Base-by-base conservation (phyloP, 164 flowering plant species). In the Protea cynaroides region DNA sequence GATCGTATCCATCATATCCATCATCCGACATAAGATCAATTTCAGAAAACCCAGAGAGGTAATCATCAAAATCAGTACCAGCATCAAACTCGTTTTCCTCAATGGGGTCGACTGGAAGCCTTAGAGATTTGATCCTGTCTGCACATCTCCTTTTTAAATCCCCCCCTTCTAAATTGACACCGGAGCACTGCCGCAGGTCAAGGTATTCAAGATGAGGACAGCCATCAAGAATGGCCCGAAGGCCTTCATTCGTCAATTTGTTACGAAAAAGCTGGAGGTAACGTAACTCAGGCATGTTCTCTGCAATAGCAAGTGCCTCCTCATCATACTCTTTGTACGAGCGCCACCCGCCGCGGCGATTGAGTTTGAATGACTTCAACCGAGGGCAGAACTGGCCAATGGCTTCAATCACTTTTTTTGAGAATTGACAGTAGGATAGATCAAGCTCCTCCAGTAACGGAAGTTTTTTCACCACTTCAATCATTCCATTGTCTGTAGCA, bases 371-470 rank as follows among this genome's bases (percentile, higher is more conserved):
- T 2, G 75, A 29, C 29, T 59, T 69, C 64, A 78, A 43, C 25
- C n/a, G 46, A 40, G 74, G 77, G 65, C 82, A 78, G 36, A 17
- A 29, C 10, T 3, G 63, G 24, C 83, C 83, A 49, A 78, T 52
- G 34, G 55, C 73, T 78, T 74, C 71, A n/a, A 82, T 58, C 21
- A 61, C 56, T 34, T 63, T 66, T 49, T 25, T 18, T n/a, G 68
- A 51, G 1, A 73, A 56, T 7, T 56, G 21, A 50, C 68, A 64
- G 29, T 3, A 38, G 24, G 65, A 61, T 23, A 78, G 17, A 8
- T 69, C 71, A 22, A 69, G 75, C 50, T 76, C 85, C 65, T 75
- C 83, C 55, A 82, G 61, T 52, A 71, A 52, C 22, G 84, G 77
- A 67, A 81, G 69, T 22, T 72, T 77, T n/a, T 56, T 43, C 9